Evolutionary conservation across 169 alveolate genomes (phyloP), one percentile per base, ranked within the genome.

Genomic region (Plasmodium chabaudi): DNA sequence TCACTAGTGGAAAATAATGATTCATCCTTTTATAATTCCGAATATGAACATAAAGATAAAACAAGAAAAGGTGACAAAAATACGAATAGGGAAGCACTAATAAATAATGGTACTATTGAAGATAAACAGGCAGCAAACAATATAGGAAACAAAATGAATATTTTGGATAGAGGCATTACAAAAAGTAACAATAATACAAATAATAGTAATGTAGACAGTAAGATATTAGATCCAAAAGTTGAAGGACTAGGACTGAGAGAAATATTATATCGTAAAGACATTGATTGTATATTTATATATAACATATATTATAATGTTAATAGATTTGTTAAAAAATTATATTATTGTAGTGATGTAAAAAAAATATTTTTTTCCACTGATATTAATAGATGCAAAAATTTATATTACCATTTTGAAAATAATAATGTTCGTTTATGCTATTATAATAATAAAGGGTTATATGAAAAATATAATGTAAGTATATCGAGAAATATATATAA

Each of bases 311-410:
- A 57, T 86, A 15, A 57, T 59, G 15, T 86, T 27, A 71, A 86
- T 51, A 17, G 91, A 17, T 86, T 69, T 86, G 57, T 86, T 51
- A 86, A 86, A 55, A 68, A 70, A 53, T 64, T 86, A 13, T 86
- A 86, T 21, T 86, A 86, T 53, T 86, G 91, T 55, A 86, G 91
- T 86, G 91, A 86, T 63, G 87, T 86, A 53, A 86, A 70, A n/a
- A 86, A 86, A 53, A 63, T 69, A 47, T 86, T 46, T 53, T 86
- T 86, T 55, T 68, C 91, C 6, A 68, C 91, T 15, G 61, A 59
- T 51, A 86, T 86, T 42, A 86, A 86, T 42, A 86, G 79, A 53
- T 86, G 91, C 51, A 68, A 70, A 34, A 86, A 86, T 86, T 70
- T 86, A 51, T 86, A 21, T 59, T 86, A 86, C 53, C 84, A 86